A percentile compares a stretch with the other conserved stretches of the same genome.
These are phyloP conservation scores for Phoma sp. DNA, from an alignment of 2,329 filamentous ascomycete genomes.

Conservation along the genomic window DNA sequence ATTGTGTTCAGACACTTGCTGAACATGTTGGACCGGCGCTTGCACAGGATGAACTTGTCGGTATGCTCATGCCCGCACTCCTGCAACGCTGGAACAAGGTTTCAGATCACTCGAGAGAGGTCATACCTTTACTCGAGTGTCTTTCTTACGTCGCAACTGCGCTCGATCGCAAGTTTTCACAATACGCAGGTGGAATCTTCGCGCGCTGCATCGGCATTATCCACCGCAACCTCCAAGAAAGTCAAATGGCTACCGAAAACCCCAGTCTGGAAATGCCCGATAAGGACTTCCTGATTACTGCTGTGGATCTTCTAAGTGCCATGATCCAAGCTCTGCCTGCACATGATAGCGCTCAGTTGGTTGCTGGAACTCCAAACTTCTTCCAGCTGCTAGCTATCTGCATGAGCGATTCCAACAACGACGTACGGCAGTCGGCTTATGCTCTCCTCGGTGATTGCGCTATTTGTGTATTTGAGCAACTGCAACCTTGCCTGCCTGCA, in stretches of 20 bases:
- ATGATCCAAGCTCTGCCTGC: constrained; percentile 88
- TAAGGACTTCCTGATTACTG: constrained; percentile 97
- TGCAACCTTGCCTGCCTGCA: constrained; percentile 75
- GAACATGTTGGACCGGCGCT: constrained; percentile 86
- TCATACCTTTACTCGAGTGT: constrained; percentile 96
- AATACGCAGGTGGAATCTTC: constrained; percentile 88
- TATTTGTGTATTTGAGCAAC: constrained; percentile 85
- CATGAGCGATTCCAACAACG: constrained; percentile 89
- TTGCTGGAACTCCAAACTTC: constrained; percentile 78
- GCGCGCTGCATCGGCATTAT: constrained; percentile 88
- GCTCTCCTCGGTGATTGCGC: constrained; percentile 93
- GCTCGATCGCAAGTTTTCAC: constrained; percentile 80
- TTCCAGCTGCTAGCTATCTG: constrained; percentile 91
- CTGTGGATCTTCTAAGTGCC: constrained; percentile 88
- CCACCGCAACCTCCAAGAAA: constrained; percentile 86
- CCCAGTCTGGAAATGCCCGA: constrained; percentile 78
- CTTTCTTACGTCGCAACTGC: constrained; percentile 92
- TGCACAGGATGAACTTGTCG: constrained; percentile 80
- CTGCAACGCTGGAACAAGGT: constrained; percentile 89
- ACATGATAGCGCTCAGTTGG: constrained; percentile 76
- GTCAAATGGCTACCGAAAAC: constrained; percentile 73
- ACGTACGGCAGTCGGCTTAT: constrained; percentile 95
- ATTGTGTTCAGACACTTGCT: constrained; percentile 95
- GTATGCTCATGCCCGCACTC: constrained; percentile 89
- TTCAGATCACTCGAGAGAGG: constrained; percentile 85